Conservation (phyloP, 2,329 filamentous ascomycete genomes). For the Grosmannia penicillata region DNA sequence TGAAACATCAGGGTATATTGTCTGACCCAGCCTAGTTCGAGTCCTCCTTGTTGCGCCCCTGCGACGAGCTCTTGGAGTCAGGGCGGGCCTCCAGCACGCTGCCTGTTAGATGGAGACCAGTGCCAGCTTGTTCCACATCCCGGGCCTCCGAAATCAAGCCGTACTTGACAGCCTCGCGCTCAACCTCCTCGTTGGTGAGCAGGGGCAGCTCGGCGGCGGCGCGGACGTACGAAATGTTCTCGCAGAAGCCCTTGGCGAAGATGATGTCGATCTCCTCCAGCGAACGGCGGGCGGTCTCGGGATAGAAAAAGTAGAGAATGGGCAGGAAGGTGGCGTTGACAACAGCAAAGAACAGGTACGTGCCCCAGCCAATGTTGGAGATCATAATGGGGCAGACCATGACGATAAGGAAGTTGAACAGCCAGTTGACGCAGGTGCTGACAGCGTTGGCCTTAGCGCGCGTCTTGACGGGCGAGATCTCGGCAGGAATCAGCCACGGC, state of each 20-base stretch:
- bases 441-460: constrained; percentile 43
- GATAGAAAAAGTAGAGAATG: constrained; percentile 45
- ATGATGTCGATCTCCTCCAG: constrained; percentile 50
- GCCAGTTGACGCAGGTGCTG: constrained; percentile 40
- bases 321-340: constrained; percentile 48
- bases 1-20: no score
- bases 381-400: constrained; percentile 41
- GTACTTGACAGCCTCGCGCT: no score
- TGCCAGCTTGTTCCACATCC: no score
- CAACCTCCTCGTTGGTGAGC: no score
- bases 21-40: no score
- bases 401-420: constrained; percentile 49
- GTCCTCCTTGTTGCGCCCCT: no score
- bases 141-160: no score
- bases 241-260: constrained; percentile 11
- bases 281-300: constrained; percentile 47
- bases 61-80: no score
- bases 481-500: constrained; percentile 44
- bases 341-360: constrained; percentile 49
- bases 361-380: constrained; percentile 35
- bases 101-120: no score
- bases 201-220: no score
- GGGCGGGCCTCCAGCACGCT: no score
- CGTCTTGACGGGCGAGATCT: constrained; percentile 36
- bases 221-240: no score